These are phyloP conservation scores for Sporothrix mexicana DNA, from an alignment of 2,329 filamentous ascomycete genomes.

Conservation along the genomic window DNA sequence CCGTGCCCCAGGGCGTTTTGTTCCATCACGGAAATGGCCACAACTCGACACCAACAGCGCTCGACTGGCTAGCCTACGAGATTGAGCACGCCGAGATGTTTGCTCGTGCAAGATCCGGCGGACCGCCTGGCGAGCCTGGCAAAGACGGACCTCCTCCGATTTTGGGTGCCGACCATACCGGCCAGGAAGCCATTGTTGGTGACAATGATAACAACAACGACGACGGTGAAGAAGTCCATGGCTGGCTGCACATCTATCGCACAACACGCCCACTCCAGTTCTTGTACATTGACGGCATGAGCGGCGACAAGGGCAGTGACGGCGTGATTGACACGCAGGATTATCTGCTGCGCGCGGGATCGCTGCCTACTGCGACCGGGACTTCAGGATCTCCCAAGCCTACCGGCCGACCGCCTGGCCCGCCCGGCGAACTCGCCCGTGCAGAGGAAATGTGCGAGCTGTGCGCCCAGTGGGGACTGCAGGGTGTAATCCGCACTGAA, in stretches of 20 bases:
- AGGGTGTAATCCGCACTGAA: constrained; percentile 35
- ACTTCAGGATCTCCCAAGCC: background rate
- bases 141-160: background rate
- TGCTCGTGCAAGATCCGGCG: constrained; percentile 47
- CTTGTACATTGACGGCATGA: constrained; percentile 67
- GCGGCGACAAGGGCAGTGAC: constrained; percentile 52
- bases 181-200: constrained; percentile 7
- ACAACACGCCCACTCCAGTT: constrained; percentile 63
- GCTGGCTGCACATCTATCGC: constrained; percentile 71
- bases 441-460: constrained; percentile 32
- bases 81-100: constrained; percentile 74
- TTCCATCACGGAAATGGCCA: constrained; percentile 68
- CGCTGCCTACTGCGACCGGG: no score
- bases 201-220: background rate
- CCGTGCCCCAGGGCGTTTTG: constrained; percentile 66
- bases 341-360: constrained; percentile 52
- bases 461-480: constrained; percentile 31
- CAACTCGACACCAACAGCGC: constrained; percentile 54
- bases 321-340: constrained; percentile 74
- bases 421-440: constrained; percentile 31
- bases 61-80: constrained; percentile 78
- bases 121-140: background rate
- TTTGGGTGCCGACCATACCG: background rate
- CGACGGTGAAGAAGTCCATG: constrained; percentile 42
- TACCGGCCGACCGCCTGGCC: constrained; percentile 12